Percentiles rank a stretch among this genome's conserved stretches.
Evolutionary conservation across 176 grass and related monocot genomes (phyloP).

Genomic region (Thalia dealbata): DNA sequence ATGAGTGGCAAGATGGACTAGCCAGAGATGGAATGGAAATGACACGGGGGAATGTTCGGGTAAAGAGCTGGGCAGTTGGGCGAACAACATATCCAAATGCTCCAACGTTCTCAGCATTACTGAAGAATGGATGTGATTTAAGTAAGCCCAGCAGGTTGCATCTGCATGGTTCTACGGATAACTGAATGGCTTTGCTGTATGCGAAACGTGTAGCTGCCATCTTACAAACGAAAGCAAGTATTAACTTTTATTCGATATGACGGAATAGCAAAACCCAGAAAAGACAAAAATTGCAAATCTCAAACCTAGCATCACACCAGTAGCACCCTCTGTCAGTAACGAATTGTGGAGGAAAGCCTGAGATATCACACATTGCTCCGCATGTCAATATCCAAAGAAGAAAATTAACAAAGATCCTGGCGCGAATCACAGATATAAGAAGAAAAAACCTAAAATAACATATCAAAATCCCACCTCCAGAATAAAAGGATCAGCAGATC

Average conservation of each 20-base stretch:
- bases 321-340: too few relatives aligned
- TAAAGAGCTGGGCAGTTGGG: neutral
- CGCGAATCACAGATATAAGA: neutral
- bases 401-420: neutral
- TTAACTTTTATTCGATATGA: neutral
- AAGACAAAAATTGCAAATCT: neutral
- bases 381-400: neutral
- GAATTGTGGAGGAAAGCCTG: neutral
- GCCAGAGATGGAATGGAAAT: neutral
- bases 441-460: neutral
- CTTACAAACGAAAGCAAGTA: neutral
- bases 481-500: neutral
- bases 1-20: neutral
- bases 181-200: neutral
- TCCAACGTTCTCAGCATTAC: neutral
- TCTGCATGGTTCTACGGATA: neutral
- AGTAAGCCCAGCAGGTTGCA: neutral
- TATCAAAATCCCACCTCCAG: neutral
- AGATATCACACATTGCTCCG: neutral
- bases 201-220: neutral
- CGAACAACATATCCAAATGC: neutral
- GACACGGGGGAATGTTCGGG: neutral
- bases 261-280: neutral
- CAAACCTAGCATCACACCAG: neutral
- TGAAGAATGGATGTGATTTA: neutral